Base-by-base conservation (phyloP, 2,329 filamentous ascomycete genomes). In the Penicillium sp. region DNA sequence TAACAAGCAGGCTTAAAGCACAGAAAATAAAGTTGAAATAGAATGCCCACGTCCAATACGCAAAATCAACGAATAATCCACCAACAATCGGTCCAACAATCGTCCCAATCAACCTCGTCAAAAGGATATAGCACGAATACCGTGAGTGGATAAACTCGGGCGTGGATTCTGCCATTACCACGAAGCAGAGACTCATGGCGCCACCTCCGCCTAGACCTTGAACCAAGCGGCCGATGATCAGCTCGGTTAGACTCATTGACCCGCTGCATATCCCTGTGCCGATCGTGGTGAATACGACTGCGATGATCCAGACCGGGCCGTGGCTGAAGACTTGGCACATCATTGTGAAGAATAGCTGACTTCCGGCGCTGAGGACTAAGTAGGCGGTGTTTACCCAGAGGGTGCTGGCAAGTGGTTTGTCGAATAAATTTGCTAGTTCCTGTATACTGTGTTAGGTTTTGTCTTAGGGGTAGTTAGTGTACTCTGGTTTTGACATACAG, bases 361-460 rank as follows among this genome's bases (percentile, higher is more conserved):
- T 60, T 9, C 56, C 52, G 14, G 62, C 58, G 40, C 56, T 62
- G 41, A 59, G 51, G 4, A 77, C 59, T 0, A 78, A 66, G 47
- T 77, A 79, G 3, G 70, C 68, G 0, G 74, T 73, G 1, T 72
- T 74, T 10, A 74, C 67, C 77, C 77, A 79, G 46, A 78, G 72
- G 0, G 70, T 65, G 38, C 69, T 65, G 8, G 27, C 70, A 52
- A 51, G 64, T 48, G 46, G 68, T 57, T 36, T 65, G 40, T 20
- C 74, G 56, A 51, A 68, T 51, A 13, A 59, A 37, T 32, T 70
- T 58, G 54, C 76, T 54, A 54, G 58, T 52, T 65, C 40, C 54
- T 66, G 31, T 18, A 34, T 18, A 18, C 14, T 11, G 14, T 16
- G 6, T 50, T 4, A 46, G 39, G 18, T 16, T 10, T 22, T 6